phyloP scores from a whole-genome alignment of 2,329 filamentous ascomycete species.

The Clonostachys rhizophaga region DNA sequence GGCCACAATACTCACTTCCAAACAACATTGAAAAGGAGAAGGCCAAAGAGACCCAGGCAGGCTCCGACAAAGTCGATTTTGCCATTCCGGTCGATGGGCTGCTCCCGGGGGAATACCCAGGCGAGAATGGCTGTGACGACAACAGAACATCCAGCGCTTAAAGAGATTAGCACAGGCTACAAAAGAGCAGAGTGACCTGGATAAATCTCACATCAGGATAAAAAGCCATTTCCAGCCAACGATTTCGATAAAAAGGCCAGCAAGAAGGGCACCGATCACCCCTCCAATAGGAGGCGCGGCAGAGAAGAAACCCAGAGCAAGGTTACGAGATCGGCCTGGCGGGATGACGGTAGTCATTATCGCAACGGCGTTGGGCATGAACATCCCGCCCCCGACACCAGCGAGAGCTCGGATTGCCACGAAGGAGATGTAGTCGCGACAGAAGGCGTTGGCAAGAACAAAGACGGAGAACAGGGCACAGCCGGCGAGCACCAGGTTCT shows the following conservation, averaged over 20 bases:
- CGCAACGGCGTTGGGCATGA: constrained; percentile 49
- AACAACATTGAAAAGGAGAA: constrained; percentile 44
- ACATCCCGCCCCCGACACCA: constrained; percentile 40
- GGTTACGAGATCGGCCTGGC: constrained; percentile 36
- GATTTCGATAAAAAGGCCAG: constrained; percentile 23
- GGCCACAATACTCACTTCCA: constrained; percentile 35
- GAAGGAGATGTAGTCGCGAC: constrained; percentile 32
- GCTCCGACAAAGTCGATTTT: constrained; percentile 28
- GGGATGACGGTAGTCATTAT: constrained; percentile 41
- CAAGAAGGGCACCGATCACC: constrained; percentile 31
- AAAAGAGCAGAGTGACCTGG: neutral
- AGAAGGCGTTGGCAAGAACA: constrained; percentile 37
- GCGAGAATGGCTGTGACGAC: constrained; percentile 3
- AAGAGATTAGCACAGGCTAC: neutral
- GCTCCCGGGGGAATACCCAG: constrained; percentile 7
- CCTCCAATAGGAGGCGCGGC: constrained; percentile 40
- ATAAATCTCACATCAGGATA: neutral
- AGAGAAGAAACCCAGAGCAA: constrained; percentile 39
- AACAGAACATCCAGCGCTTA: neutral
- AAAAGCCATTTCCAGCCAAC: constrained; percentile 1
- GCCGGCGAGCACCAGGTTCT: constrained; percentile 37
- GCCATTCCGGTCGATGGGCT: constrained; percentile 13
- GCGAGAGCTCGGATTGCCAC: constrained; percentile 36
- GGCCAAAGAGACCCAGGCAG: constrained; percentile 25
- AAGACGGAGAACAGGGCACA: constrained; percentile 33